Conservation (phyloP, 192 early-diverging fungal genomes). For the Entomortierella chlamydospora region DNA sequence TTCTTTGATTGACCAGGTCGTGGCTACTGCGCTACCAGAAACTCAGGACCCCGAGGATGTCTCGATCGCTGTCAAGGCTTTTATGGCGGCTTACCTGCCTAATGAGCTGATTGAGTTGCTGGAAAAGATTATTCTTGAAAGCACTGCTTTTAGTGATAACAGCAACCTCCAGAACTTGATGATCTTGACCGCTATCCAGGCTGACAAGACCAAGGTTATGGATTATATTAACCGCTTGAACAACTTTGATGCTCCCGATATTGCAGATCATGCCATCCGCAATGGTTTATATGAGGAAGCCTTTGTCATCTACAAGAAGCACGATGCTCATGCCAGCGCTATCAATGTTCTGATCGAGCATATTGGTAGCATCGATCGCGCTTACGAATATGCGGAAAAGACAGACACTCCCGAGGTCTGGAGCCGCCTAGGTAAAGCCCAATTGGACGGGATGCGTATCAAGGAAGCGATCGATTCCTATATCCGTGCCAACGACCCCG, state of each 20-base stretch:
- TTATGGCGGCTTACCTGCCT: constrained; percentile 97
- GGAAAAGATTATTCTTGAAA: constrained; percentile 96
- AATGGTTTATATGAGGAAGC: constrained; percentile 95
- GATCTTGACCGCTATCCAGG: constrained; percentile 94
- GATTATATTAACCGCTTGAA: constrained; percentile 91
- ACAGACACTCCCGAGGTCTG: constrained; percentile 91
- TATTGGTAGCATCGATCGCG: constrained; percentile 93
- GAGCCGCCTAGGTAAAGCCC: constrained; percentile 96
- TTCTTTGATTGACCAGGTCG: constrained; percentile 94
- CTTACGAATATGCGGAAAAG: constrained; percentile 95
- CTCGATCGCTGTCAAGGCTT: constrained; percentile 96
- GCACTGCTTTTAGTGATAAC: constrained; percentile 94
- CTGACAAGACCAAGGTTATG: constrained; percentile 91
- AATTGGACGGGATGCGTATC: constrained; percentile 89
- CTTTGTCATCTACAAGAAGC: constrained; percentile 95
- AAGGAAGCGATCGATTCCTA: constrained; percentile 98
- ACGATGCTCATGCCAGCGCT: constrained; percentile 88
- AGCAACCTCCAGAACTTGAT: constrained; percentile 97
- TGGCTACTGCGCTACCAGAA: constrained; percentile 92
- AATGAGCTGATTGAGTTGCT: constrained; percentile 97
- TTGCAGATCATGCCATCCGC: constrained; percentile 95
- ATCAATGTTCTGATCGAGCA: constrained; percentile 94
- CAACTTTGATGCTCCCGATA: constrained; percentile 98
- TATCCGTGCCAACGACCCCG: constrained; percentile 93
- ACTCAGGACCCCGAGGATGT: constrained; percentile 98